phyloP scores from a whole-genome alignment of 75 land plant genomes.

The Pinus tabuliformis region DNA sequence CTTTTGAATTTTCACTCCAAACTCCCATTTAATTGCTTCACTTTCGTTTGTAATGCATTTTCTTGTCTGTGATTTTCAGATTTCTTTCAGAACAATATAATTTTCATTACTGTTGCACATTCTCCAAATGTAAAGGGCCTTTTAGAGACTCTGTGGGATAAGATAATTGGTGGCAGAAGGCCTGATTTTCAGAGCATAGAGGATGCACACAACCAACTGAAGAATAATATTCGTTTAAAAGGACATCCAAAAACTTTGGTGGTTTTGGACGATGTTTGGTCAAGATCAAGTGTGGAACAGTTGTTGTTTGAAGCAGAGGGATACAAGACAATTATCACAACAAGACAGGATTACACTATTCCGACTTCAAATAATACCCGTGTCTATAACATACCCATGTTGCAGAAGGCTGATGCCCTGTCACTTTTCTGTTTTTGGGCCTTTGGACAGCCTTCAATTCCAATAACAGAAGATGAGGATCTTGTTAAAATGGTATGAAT shows the following conservation, averaged over 20 bases:
- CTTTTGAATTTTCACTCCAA: too few relatives aligned
- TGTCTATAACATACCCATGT: conserved; percentile 34
- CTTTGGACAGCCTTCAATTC: conserved; percentile 38
- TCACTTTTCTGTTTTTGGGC: conserved; percentile 49
- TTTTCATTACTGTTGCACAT: conserved; percentile 61
- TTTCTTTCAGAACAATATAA: conserved; percentile 32
- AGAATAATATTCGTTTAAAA: neutral
- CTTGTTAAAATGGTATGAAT: conserved; percentile 43
- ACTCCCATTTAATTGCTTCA: neutral
- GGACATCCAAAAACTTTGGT: conserved; percentile 9
- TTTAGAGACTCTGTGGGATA: conserved; percentile 29
- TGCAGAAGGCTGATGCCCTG: conserved; percentile 46
- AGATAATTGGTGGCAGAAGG: conserved; percentile 5
- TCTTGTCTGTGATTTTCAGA: conserved; percentile 15
- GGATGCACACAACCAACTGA: neutral
- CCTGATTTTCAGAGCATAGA: conserved; percentile 8
- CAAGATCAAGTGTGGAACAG: conserved; percentile 32
- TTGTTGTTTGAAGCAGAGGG: conserved; percentile 31
- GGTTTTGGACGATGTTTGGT: conserved; percentile 64
- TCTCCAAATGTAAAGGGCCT: conserved; percentile 28
- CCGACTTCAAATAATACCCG: neutral
- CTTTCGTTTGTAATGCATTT: neutral
- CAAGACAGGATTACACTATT: conserved; percentile 19
- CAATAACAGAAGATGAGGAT: conserved; percentile 22
- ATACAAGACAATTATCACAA: conserved; percentile 44